Evolutionary conservation across 805 yeast genomes (phyloP).

Genomic region (Millerozyma miso): DNA sequence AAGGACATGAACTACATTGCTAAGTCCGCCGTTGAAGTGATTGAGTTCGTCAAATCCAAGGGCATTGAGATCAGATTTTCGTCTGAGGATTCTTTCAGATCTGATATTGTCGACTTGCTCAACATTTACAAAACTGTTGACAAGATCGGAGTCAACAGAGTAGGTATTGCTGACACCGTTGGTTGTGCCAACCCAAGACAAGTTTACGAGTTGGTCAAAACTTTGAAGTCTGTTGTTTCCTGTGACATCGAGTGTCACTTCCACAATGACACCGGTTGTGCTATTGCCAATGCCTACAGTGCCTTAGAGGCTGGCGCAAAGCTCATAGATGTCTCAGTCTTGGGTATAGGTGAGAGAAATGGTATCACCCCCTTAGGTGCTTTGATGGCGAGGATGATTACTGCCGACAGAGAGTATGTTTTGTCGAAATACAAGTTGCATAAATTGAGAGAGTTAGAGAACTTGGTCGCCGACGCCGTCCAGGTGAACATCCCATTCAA

Average conservation of each 20-base stretch:
- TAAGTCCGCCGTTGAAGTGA: constrained; percentile 53
- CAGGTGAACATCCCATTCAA: constrained; percentile 58
- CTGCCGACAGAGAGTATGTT: constrained; percentile 57
- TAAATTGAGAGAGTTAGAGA: constrained; percentile 55
- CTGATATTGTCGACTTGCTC: constrained; percentile 55
- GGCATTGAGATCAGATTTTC: constrained; percentile 57
- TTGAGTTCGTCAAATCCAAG: constrained; percentile 56
- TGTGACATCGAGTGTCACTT: constrained; percentile 61
- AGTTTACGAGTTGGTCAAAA: constrained; percentile 55
- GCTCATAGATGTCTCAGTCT: constrained; percentile 53
- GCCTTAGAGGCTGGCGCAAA: constrained; percentile 63
- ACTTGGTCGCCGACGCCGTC: constrained; percentile 56
- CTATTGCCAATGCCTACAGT: constrained; percentile 59
- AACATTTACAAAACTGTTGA: constrained; percentile 59
- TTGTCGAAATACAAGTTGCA: constrained; percentile 53
- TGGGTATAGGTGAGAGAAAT: constrained; percentile 62
- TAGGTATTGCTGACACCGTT: constrained; percentile 61
- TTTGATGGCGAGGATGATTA: constrained; percentile 60
- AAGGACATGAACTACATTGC: constrained; percentile 60
- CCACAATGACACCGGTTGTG: constrained; percentile 64
- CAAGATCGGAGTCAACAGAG: constrained; percentile 58
- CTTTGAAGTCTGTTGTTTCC: constrained; percentile 51
- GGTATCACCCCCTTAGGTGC: constrained; percentile 62
- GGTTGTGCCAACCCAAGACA: constrained; percentile 65
- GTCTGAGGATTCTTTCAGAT: constrained; percentile 58